Base-by-base conservation (phyloP, 441 rosid genomes). In the Erodium trifolium region DNA sequence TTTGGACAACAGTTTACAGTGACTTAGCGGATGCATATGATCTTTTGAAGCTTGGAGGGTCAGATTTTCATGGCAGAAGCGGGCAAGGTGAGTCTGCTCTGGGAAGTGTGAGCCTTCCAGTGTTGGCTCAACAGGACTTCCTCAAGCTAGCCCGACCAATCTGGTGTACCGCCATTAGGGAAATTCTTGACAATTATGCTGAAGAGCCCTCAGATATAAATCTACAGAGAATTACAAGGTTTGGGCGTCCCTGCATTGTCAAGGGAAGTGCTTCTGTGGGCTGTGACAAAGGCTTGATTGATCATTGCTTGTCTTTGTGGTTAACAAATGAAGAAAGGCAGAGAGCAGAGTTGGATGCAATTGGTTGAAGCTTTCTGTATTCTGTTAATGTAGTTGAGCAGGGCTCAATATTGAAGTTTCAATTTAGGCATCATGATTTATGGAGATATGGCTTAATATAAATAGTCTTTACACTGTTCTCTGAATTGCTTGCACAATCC, bases 1-100 rank as follows among this genome's bases (percentile, higher is more conserved):
- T 71, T 65, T 70, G 47, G 16, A 60, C 12, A 70, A 62, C 90
- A 91, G 97, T 77, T 55, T 93, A 82, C 80, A 84, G 87, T 6
- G 91, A 88, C 72, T 75, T 93, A 68, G 97, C 98, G 0, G 96
- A 93, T 76, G 71, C 88, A 35, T 78, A 87, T 19, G 82, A 78
- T 68, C 92, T 93, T 69, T 63, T 93, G 73, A 93, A 93, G 87
- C 84, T 93, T 11, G 98, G 98, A 71, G 98, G 98, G 3, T 87
- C 98, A 31, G 98, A 93, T 85, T 93, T 76, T 77, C 98, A 93
- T 43, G 98, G 91, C 68, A 85, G 73, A 81, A 95, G 93, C 5
- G 93, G 96, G 65, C 84, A 86, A 5, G 66, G 80, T 11, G 97
- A 93, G 69, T 86, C 93, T 5, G 96, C 86, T 70, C 75, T 88